Percentiles rank a stretch among this genome's conserved stretches.
Conservation (phyloP, 2,329 filamentous ascomycete species). For the Aspergillus oerlinghausenensis region DNA sequence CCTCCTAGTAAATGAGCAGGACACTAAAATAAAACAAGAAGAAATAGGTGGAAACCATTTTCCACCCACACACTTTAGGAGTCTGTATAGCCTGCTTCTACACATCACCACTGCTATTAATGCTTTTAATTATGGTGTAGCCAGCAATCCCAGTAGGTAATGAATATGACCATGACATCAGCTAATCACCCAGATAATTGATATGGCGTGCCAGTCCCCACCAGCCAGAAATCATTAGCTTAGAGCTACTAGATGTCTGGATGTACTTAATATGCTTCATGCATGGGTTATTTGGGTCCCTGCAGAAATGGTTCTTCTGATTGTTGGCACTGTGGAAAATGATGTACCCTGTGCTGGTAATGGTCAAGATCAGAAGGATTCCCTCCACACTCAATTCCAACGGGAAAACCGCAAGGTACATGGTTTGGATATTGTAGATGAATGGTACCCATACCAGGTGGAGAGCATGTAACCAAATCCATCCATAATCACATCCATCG, state of each 20-base stretch:
- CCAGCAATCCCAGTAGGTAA: conserved; percentile 81
- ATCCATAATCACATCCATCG: conserved; percentile 89
- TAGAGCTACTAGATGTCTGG: conserved; percentile 75
- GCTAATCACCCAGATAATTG: conserved; percentile 94
- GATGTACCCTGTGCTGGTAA: conserved; percentile 70
- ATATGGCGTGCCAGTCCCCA: conserved; percentile 90
- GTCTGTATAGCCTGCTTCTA: conserved; percentile 69
- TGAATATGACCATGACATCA: conserved; percentile 86
- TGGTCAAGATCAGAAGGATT: conserved; percentile 58
- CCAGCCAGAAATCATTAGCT: conserved; percentile 81
- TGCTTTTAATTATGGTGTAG: conserved; percentile 60
- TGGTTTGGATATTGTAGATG: conserved; percentile 75
- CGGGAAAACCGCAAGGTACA: conserved; percentile 80
- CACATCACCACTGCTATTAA: conserved; percentile 51
- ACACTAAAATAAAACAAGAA: conserved; percentile 90
- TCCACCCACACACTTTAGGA: conserved; percentile 72
- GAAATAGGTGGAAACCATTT: conserved; percentile 87
- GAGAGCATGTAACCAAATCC: conserved; percentile 94
- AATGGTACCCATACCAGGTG: conserved; percentile 93
- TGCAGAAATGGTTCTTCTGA: conserved; percentile 93
- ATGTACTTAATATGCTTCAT: conserved; percentile 81
- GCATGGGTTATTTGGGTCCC: conserved; percentile 72
- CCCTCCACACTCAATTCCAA: conserved; percentile 68
- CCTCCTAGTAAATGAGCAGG: conserved; percentile 78
- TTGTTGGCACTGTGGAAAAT: conserved; percentile 94